Percentiles rank a stretch among this genome's conserved stretches.
Evolutionary conservation across 805 yeast genomes (phyloP).

Genomic region (Barnettozyma sucrosica): DNA sequence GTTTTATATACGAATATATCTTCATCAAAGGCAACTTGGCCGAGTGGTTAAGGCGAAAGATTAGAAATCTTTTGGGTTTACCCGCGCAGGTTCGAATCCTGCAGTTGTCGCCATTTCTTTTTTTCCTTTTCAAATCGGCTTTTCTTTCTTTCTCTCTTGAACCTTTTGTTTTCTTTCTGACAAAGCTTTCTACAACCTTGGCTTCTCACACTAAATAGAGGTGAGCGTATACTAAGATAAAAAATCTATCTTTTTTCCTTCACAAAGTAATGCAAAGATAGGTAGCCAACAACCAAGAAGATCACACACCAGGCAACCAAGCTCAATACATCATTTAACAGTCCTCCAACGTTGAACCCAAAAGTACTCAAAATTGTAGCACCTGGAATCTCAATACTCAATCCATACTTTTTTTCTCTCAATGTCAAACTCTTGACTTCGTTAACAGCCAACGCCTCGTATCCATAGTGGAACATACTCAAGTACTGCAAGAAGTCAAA

Average conservation of each 20-base stretch:
- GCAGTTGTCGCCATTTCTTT: constrained; percentile 59
- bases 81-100: constrained; percentile 69
- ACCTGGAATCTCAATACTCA: constrained; percentile 94
- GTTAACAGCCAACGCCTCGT: constrained; percentile 86
- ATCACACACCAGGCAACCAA: constrained; percentile 50
- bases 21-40: constrained; percentile 39
- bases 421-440: constrained; percentile 85
- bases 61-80: constrained; percentile 54
- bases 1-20: too few species aligned
- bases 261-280: constrained; percentile 65
- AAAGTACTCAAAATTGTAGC: constrained; percentile 94
- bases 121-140: too few species aligned
- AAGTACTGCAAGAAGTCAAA: constrained; percentile 75
- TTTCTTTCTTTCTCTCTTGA: too few species aligned
- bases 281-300: constrained; percentile 66
- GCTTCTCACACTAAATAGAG: too few species aligned
- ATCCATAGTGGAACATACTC: constrained; percentile 92
- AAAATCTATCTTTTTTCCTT: constrained; percentile 50
- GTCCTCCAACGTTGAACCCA: constrained; percentile 83
- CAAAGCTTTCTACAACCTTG: too few species aligned
- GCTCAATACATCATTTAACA: constrained; percentile 57
- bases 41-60: constrained; percentile 68
- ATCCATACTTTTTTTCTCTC: constrained; percentile 84
- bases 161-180: too few species aligned
- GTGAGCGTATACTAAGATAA: too few species aligned